phyloP scores from a whole-genome alignment of 2,329 filamentous ascomycete genomes.

The Zymoseptoria brevis region DNA sequence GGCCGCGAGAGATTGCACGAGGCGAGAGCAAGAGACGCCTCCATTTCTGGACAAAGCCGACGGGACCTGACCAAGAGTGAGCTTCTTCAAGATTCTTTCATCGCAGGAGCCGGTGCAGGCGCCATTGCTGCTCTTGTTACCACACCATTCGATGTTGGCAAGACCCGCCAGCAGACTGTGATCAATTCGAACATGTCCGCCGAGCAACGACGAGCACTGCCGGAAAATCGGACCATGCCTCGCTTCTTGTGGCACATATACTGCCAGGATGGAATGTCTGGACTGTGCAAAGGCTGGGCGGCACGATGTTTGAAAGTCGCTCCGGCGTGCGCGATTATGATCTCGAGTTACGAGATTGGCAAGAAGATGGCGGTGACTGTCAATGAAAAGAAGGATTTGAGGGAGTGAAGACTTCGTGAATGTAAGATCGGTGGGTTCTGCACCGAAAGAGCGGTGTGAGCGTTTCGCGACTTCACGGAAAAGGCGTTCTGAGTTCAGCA shows the following conservation, averaged over 20 bases:
- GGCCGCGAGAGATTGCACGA: slow-evolving; percentile 66
- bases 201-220: slow-evolving; percentile 39
- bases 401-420: background rate
- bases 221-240: slow-evolving; percentile 71
- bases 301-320: slow-evolving; percentile 90
- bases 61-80: slow-evolving; percentile 58
- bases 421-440: background rate
- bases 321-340: slow-evolving; percentile 97
- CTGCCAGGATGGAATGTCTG: slow-evolving; percentile 68
- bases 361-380: slow-evolving; percentile 76
- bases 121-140: slow-evolving; percentile 80
- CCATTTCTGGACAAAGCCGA: slow-evolving; percentile 15
- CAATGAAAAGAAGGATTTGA: slow-evolving; percentile 49
- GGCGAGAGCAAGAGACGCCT: slow-evolving; percentile 46
- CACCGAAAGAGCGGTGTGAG: background rate
- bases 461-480: background rate
- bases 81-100: slow-evolving; percentile 82
- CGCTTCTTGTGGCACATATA: slow-evolving; percentile 88
- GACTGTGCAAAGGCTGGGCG: slow-evolving; percentile 86
- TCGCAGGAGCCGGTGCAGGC: slow-evolving; percentile 75
- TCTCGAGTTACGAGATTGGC: slow-evolving; percentile 92
- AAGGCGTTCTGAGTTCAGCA: background rate
- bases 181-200: slow-evolving; percentile 45
- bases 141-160: slow-evolving; percentile 94
- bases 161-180: slow-evolving; percentile 85